phyloP scores from a whole-genome alignment of 352 stramenopile species.

The Globisporangium mamillatum region DNA sequence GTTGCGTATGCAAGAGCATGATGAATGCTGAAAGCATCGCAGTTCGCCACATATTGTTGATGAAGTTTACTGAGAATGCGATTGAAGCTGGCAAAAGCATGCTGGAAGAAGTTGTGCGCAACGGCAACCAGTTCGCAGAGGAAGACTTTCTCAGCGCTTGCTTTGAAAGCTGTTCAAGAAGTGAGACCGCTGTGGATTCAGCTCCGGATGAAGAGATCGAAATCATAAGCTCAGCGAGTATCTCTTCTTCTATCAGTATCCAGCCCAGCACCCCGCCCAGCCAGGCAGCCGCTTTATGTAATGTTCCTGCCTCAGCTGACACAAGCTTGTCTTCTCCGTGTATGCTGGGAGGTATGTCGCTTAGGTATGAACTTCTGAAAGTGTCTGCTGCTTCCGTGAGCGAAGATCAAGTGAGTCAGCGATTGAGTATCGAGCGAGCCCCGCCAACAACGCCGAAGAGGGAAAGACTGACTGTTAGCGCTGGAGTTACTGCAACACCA shows the following conservation, averaged over 20 bases:
- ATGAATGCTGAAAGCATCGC: not conserved
- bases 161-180: not conserved
- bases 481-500: not conserved
- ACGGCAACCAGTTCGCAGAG: not conserved
- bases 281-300: not conserved
- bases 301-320: conserved; percentile 9
- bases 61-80: not conserved
- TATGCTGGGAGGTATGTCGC: conserved; percentile 8
- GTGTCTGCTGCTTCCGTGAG: not conserved
- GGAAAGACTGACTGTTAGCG: not conserved
- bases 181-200: not conserved
- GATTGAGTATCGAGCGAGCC: not conserved
- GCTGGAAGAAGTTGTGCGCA: not conserved
- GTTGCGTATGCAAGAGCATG: not conserved
- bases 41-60: not conserved
- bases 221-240: not conserved
- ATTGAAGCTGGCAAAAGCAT: not conserved
- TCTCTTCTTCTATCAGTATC: not conserved
- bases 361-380: not conserved
- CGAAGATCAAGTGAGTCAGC: not conserved
- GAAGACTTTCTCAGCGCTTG: conserved; percentile 2
- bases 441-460: conserved; percentile 11
- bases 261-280: not conserved
- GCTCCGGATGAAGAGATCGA: not conserved
- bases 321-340: conserved; percentile 14